phyloP scores from a whole-genome alignment of 345 rosid genomes.

The Toxicodendron radicans region DNA sequence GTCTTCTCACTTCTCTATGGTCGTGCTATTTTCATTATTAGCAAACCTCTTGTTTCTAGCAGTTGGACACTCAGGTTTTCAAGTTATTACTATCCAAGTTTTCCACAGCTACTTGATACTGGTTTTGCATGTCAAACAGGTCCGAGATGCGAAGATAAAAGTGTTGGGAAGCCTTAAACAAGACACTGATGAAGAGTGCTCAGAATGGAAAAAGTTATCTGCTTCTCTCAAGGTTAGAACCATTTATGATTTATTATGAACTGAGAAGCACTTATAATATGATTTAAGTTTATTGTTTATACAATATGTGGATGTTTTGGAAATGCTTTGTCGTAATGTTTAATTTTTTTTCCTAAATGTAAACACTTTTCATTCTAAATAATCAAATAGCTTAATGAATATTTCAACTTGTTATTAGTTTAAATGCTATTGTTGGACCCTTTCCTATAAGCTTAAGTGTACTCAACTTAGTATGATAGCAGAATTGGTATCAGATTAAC shows the following conservation, averaged over 20 bases:
- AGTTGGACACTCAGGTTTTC: not conserved
- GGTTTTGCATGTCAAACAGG: conserved; percentile 44
- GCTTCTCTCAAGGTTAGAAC: conserved; percentile 62
- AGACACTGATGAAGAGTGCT: conserved; percentile 67
- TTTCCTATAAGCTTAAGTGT: not conserved
- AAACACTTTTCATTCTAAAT: not conserved
- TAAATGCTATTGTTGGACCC: not conserved
- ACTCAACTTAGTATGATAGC: not conserved
- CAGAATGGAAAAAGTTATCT: conserved; percentile 78
- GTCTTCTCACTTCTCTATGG: not conserved
- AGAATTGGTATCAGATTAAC: not conserved
- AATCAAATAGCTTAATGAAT: not conserved
- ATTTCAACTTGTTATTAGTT: not conserved
- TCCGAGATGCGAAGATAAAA: conserved; percentile 82
- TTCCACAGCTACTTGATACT: conserved; percentile 15
- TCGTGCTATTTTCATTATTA: not conserved
- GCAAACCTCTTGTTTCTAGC: conserved; percentile 8
- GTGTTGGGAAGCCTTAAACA: conserved; percentile 73
- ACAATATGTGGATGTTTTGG: not conserved
- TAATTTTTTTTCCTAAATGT: not conserved
- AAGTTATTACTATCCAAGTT: conserved; percentile 1
- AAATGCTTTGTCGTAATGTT: not conserved
- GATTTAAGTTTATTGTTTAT: not conserved
- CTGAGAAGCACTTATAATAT: conserved; percentile 4
- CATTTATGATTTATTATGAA: not conserved